A percentile compares a stretch with the other conserved stretches of the same genome.
Conservation (phyloP, 371 early-diverging fungal genomes). For the Saksenaea oblongispora region DNA sequence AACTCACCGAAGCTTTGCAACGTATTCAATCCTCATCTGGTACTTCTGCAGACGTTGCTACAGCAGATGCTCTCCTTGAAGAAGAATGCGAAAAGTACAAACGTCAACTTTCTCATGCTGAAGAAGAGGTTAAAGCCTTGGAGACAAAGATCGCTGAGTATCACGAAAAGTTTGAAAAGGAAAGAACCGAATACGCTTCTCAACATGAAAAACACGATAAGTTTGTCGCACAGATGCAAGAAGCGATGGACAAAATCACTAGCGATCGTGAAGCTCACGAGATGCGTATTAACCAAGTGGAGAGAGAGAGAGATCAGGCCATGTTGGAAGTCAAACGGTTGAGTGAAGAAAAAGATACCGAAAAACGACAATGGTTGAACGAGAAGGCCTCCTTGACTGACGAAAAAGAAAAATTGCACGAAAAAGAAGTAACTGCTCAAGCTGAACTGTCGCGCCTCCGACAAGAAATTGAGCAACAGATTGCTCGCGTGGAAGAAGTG, state of each 20-base stretch:
- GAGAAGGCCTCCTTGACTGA: slow-evolving; percentile 2
- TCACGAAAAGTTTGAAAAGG: slow-evolving; percentile 1
- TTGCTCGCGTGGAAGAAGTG: slow-evolving; percentile 11
- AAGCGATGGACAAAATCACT: slow-evolving; percentile 1
- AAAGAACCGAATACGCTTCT: background rate
- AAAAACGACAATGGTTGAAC: background rate
- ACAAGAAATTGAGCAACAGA: slow-evolving; percentile 12
- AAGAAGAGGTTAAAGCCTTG: slow-evolving; percentile 8
- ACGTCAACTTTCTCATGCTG: background rate
- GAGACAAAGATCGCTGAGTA: background rate
- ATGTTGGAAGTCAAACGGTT: background rate
- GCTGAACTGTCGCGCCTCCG: slow-evolving; percentile 4
- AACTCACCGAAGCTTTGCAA: slow-evolving; percentile 1
- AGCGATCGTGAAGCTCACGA: background rate
- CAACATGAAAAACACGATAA: background rate
- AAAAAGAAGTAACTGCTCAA: background rate
- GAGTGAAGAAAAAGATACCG: background rate
- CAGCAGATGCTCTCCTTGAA: slow-evolving; percentile 1
- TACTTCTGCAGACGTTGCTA: background rate
- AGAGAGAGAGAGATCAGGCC: background rate
- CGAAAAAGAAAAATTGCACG: slow-evolving; percentile 6
- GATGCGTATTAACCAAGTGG: background rate
- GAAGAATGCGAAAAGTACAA: slow-evolving; percentile 4
- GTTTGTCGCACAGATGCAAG: slow-evolving; percentile 1
- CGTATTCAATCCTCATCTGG: background rate